Evolutionary conservation across 805 yeast genomes (phyloP).

Genomic region (Maudiozyma saulgeensis): DNA sequence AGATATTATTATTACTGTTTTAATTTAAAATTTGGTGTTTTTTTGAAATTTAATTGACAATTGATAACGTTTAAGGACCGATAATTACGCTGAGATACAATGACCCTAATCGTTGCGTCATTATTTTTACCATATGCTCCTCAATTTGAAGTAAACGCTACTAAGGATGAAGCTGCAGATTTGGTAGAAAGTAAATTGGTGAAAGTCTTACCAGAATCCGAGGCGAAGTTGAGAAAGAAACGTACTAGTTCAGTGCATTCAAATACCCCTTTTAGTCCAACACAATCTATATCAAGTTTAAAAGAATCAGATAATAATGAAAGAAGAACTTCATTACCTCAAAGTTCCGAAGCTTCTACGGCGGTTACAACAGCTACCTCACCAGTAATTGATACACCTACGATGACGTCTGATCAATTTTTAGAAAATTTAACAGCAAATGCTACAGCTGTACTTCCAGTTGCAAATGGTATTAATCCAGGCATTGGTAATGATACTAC

Average conservation of each 20-base stretch:
- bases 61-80: no score
- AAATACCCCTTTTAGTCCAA: constrained; percentile 12
- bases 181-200: constrained; percentile 22
- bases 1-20: no score
- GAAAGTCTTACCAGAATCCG: constrained; percentile 11
- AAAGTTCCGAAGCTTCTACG: neutral
- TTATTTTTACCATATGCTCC: constrained; percentile 70
- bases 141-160: constrained; percentile 36
- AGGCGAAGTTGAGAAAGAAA: constrained; percentile 7
- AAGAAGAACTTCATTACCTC: neutral
- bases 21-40: no score
- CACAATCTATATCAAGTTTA: constrained; percentile 4
- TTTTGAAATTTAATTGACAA: no score
- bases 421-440: constrained; percentile 31
- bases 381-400: neutral
- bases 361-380: neutral
- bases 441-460: constrained; percentile 12
- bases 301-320: constrained; percentile 7
- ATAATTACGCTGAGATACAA: constrained; percentile 13
- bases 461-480: constrained; percentile 8
- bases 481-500: constrained; percentile 8
- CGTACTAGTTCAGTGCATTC: constrained; percentile 22
- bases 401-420: constrained; percentile 25
- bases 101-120: constrained; percentile 66
- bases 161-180: constrained; percentile 26